Evolutionary conservation across 1,284 basidiomycete species (phyloP), one percentile per base, ranked within the genome.

Genomic region (Exobasidium rhododendri): DNA sequence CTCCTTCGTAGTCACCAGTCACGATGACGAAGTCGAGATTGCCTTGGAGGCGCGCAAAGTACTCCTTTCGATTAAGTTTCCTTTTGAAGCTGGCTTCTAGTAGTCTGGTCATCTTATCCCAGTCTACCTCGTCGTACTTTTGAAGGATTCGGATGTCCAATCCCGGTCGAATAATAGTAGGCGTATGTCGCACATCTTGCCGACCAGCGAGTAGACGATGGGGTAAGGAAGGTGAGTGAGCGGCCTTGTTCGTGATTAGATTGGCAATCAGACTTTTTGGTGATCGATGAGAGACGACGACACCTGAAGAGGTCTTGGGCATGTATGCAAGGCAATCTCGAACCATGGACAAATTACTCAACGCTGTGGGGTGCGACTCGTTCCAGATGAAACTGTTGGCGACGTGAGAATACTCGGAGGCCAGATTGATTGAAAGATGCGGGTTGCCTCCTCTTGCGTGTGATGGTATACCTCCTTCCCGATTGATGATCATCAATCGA

Each of bases 231-330:
- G 94, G 96, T 69, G 91, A 94, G 70, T 97, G 88, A 0, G 93
- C 93, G 1, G 96, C 96, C 79, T 94, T 96, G 82, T 98, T 98
- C 53, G 96, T 99, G 78, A 99, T 94, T 47, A 99, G 85, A 80
- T 98, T 97, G 49, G 87, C 94, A 71, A 99, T 97, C 64, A 99
- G 86, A 1, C 91, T 91, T 62, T 90, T 91, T 0, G 94, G 92
- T 1, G 93, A 96, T 35, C 94, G 91, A 82, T 99, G 96, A 13
- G 92, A 96, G 56, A 97, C 96, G 85, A 99, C 89, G 66, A 98
- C 85, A 13, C 93, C 94, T 20, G 92, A 94, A 2, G 94, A 92
- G 1, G 89, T 87, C 11, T 89, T 86, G 0, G 96, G 96, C 91
- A 99, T 96, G 82, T 92, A 90, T 0, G 85, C 83, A 40, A 99